These are phyloP conservation scores for Irpex lacteus DNA, from an alignment of 1,284 basidiomycete genomes.

Conservation along the genomic window DNA sequence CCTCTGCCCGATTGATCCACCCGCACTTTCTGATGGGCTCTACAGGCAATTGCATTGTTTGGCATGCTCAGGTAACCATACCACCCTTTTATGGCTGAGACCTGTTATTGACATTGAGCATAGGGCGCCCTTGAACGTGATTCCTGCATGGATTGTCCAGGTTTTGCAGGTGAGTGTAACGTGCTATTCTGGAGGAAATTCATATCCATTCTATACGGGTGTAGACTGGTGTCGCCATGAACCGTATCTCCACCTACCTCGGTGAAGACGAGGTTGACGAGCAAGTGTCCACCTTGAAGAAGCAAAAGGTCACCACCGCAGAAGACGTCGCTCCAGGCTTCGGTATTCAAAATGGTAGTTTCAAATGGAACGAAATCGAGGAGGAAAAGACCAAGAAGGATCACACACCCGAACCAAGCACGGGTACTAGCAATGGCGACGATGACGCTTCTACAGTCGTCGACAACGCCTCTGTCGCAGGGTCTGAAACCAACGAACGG, in stretches of 20 bases:
- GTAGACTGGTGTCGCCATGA: conserved; percentile 72
- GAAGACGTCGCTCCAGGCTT: conserved; percentile 43
- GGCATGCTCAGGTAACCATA: conserved; percentile 59
- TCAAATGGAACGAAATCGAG: conserved; percentile 70
- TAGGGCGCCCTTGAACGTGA: conserved; percentile 62
- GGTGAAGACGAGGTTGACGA: conserved; percentile 71
- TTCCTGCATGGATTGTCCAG: conserved; percentile 66
- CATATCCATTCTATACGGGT: conserved; percentile 14
- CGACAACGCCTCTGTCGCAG: conserved; percentile 18
- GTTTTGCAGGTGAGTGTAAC: conserved; percentile 45
- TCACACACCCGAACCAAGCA: conserved; percentile 9
- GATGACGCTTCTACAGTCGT: conserved; percentile 24
- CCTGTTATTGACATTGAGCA: conserved; percentile 6
- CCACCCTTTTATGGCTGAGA: neutral
- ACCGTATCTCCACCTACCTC: conserved; percentile 81
- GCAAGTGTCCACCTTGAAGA: conserved; percentile 37
- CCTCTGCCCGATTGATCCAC: conserved; percentile 5
- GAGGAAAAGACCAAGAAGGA: conserved; percentile 29
- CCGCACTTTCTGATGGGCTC: neutral
- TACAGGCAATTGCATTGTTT: conserved; percentile 66
- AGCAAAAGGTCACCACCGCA: conserved; percentile 21
- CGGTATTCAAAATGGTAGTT: conserved; percentile 61
- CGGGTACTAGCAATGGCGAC: conserved; percentile 13
- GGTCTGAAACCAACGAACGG: conserved; percentile 32
- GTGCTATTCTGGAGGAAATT: neutral